Base-by-base conservation (phyloP, 176 grass and related monocot species). In the Musa itinerans region DNA sequence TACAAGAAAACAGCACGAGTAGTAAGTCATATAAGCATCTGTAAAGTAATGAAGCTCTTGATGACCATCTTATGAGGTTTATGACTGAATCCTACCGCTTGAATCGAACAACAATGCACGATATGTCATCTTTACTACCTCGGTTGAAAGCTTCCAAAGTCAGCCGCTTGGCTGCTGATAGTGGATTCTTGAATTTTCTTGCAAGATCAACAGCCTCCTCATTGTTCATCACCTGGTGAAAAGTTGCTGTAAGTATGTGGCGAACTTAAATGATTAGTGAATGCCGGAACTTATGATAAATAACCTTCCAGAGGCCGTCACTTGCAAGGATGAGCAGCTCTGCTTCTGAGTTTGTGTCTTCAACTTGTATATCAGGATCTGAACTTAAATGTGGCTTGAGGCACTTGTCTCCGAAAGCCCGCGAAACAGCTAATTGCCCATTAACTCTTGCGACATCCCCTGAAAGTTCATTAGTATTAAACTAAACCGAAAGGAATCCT, bases 361-460 rank as follows among this genome's bases (percentile, higher is more conserved):
- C 2, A 53, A 48, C 0, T 19, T 10, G 20, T 54, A 72, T 25
- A 48, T 72, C 70, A 12, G 70, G 70, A 72, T 72, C 70, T 24
- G 70, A 72, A 43, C 50, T 16, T 48, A 72, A 21, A 24, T 53
- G 49, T 54, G 70, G 22, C 70, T 72, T 72, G n/a, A 72, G 70
- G 70, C 50, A 53, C 70, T 72, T 72, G 50, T 72, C 70, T 12
- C 70, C 70, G 11, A 72, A 72, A 24, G 70, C 70, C 15, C 70
- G 70, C 8, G 70, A 72, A 53, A 72, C 70, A 23, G 70, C 70
- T 72, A 72, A 72, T 24, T 72, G 70, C 19, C 70, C 70, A 24
- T 72, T 72, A 72, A 72, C 70, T 72, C 70, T 72, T 54, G 50
- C 34, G n/a, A 72, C 70, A 72, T 72, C 70, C 22, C 70, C 70